Percentiles rank a stretch among this genome's conserved stretches.
Conservation (phyloP, 805 yeast species). For the Pichia occidentalis region DNA sequence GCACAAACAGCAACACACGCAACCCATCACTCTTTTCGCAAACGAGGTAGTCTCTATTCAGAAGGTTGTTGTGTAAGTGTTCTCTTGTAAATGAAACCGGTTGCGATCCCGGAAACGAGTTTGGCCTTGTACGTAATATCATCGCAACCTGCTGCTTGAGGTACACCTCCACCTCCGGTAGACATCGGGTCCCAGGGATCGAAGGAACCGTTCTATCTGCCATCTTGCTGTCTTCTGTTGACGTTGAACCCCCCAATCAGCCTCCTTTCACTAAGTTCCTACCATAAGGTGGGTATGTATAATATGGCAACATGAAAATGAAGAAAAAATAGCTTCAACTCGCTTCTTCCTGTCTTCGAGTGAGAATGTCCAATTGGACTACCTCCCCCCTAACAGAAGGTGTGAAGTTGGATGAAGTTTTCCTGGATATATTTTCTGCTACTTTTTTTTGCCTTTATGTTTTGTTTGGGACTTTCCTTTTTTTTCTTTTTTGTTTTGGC, state of each 20-base stretch:
- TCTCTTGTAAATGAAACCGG: slow-evolving; percentile 83
- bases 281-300: too few species aligned
- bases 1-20: slow-evolving; percentile 67
- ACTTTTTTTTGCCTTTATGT: too few species aligned
- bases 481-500: too few species aligned
- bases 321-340: too few species aligned
- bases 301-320: too few species aligned
- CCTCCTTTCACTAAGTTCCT: too few species aligned
- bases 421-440: too few species aligned
- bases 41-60: slow-evolving; percentile 75
- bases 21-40: slow-evolving; percentile 96
- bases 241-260: slow-evolving; percentile 8
- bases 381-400: too few species aligned
- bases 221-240: slow-evolving; percentile 5
- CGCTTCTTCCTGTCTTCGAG: too few species aligned
- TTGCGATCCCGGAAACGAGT: slow-evolving; percentile 83
- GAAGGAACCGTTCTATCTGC: slow-evolving; percentile 57
- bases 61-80: slow-evolving; percentile 58
- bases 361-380: too few species aligned
- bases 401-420: too few species aligned
- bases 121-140: slow-evolving; percentile 48
- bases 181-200: slow-evolving; percentile 79
- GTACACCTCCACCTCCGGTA: slow-evolving; percentile 62
- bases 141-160: slow-evolving; percentile 63
- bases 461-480: too few species aligned